Evolutionary conservation across 768 basidiomycete genomes (phyloP), one percentile per base, ranked within the genome.

Genomic region (Xerocomellus amylosporus): DNA sequence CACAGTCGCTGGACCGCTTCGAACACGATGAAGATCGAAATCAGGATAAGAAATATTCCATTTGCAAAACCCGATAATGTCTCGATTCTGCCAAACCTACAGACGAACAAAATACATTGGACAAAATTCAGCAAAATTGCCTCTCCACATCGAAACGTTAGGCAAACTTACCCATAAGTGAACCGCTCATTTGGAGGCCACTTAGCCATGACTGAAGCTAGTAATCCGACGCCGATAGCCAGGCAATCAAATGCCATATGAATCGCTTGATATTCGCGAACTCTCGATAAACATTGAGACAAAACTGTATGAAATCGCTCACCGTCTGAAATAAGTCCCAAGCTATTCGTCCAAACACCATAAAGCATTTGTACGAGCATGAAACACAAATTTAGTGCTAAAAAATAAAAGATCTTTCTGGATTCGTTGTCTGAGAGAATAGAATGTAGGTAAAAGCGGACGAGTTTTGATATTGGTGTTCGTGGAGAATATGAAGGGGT

Each of bases 231-330:
- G 0, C 85, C 93, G 48, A 99, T 93, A 1, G 96, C 96, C 82
- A 98, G 85, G 66, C 97, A 98, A 73, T 99, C 97, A 62, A 99
- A 99, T 12, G 93, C 92, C 97, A 98, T 99, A 67, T 99, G 97
- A 36, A 99, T 98, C 20, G 97, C 96, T 98, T 60, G 24, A 47
- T n/a, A 40, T 42, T 19, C 17, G 31, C 17, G 6, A 53, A 46
- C 41, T 48, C 8, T 58, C 46, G 54, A 49, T 40, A 12, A 46
- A 52, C 28, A 40, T 17, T 30, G 43, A 52, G n/a, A 30, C 7
- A 13, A n/a, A 39, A 17, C 14, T 17, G 10, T 17, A 28, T 19
- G 5, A 30, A 40, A 34, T 40, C n/a, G 65, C 82, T 62, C 59
- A 96, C 96, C 95, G 68, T 99, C 97, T 10, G 94, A 97, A 53